Percentiles rank a stretch among this genome's conserved stretches.
Conservation (phyloP, 2,329 filamentous ascomycete species). For the Curvularia sp. region DNA sequence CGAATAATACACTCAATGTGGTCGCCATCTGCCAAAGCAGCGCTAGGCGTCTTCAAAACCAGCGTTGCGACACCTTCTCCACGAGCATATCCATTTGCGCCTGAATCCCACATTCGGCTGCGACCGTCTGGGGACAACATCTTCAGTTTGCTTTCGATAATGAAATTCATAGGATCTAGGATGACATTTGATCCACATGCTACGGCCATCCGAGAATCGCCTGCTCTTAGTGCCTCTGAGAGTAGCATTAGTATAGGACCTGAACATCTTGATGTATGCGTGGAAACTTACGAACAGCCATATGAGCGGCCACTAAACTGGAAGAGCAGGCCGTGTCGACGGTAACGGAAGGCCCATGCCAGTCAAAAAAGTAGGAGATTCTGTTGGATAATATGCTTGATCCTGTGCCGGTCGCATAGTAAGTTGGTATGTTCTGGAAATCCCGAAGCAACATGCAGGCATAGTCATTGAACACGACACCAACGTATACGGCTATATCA, state of each 20-base stretch:
- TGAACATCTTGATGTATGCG: slow-evolving; percentile 28
- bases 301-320: slow-evolving; percentile 38
- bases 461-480: no score
- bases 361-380: slow-evolving; percentile 48
- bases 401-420: no score
- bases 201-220: slow-evolving; percentile 23
- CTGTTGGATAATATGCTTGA: slow-evolving; percentile 48
- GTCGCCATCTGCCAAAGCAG: slow-evolving; percentile 65
- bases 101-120: slow-evolving; percentile 31
- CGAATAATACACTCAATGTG: slow-evolving; percentile 55
- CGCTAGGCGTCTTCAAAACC: slow-evolving; percentile 62
- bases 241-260: no score
- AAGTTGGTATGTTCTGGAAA: no score
- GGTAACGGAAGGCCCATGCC: slow-evolving; percentile 46
- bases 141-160: slow-evolving; percentile 28
- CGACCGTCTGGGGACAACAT: slow-evolving; percentile 37
- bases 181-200: slow-evolving; percentile 14
- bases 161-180: slow-evolving; percentile 12
- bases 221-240: no score
- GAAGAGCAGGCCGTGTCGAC: slow-evolving; percentile 51
- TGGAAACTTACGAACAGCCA: no score
- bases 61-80: slow-evolving; percentile 54
- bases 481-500: no score
- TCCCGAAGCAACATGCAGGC: no score
- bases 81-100: slow-evolving; percentile 67